phyloP scores from a whole-genome alignment of 495 filamentous ascomycete species.

The Bryoglossum gracile region DNA sequence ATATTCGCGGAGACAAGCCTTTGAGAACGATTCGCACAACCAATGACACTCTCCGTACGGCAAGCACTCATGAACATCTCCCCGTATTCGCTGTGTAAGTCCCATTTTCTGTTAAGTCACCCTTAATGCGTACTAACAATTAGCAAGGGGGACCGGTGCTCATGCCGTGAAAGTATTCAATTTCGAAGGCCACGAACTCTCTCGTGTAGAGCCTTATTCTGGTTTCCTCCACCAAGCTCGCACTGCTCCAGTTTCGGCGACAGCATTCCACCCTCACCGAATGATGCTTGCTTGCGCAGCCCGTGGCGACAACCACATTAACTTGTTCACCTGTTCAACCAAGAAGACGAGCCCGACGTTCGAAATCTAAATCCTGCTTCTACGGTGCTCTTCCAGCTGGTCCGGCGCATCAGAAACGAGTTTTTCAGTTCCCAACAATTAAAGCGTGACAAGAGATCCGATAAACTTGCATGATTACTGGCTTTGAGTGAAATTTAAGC shows the following conservation, averaged over 20 bases:
- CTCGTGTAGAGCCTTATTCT: slow-evolving; percentile 77
- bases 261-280: slow-evolving; percentile 92
- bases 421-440: no score
- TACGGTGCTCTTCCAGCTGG: no score
- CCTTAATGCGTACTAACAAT: slow-evolving; percentile 21
- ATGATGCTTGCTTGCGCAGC: slow-evolving; percentile 85
- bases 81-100: slow-evolving; percentile 93
- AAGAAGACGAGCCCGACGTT: no score
- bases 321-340: slow-evolving; percentile 57
- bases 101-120: neutral
- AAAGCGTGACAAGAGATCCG: no score
- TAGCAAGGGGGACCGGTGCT: slow-evolving; percentile 68
- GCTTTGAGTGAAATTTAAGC: no score
- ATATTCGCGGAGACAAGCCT: slow-evolving; percentile 76
- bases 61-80: slow-evolving; percentile 93
- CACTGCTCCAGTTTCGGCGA: slow-evolving; percentile 71
- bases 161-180: slow-evolving; percentile 91
- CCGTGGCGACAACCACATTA: slow-evolving; percentile 63
- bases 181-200: slow-evolving; percentile 68
- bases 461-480: no score
- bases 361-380: no score
- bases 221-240: slow-evolving; percentile 76
- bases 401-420: no score
- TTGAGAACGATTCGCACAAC: slow-evolving; percentile 68
- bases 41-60: slow-evolving; percentile 69